Evolutionary conservation across 1,284 basidiomycete genomes (phyloP).

Genomic region (Ceraceosorus bombacis): DNA sequence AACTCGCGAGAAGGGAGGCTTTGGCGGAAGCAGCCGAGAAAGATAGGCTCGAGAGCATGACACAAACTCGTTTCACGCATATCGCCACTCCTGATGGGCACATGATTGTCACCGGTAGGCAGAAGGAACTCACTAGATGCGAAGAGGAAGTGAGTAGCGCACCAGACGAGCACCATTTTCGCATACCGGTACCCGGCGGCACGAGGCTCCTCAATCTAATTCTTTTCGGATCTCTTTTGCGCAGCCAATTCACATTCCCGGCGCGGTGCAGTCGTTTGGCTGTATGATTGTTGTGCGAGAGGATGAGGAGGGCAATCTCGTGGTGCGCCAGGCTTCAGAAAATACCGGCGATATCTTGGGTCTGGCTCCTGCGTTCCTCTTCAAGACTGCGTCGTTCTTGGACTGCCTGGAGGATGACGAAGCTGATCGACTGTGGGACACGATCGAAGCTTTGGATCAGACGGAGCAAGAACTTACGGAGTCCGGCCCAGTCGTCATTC

Average conservation of each 20-base stretch:
- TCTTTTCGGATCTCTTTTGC: neutral
- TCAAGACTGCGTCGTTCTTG: slow-evolving; percentile 68
- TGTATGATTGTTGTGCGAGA: slow-evolving; percentile 71
- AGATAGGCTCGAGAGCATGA: slow-evolving; percentile 21
- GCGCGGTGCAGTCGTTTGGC: slow-evolving; percentile 77
- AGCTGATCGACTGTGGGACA: slow-evolving; percentile 68
- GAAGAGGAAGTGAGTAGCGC: slow-evolving; percentile 64
- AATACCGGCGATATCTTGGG: slow-evolving; percentile 66
- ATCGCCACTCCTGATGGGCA: slow-evolving; percentile 64
- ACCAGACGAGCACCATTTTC: neutral
- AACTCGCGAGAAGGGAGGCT: neutral
- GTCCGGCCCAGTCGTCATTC: slow-evolving; percentile 55
- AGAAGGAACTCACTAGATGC: slow-evolving; percentile 63
- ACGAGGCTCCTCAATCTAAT: neutral
- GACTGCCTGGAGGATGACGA: slow-evolving; percentile 65
- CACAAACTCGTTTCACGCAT: slow-evolving; percentile 58
- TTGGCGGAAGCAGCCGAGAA: slow-evolving; percentile 3
- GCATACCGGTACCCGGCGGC: neutral
- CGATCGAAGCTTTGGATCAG: slow-evolving; percentile 62
- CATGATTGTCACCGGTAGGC: slow-evolving; percentile 62
- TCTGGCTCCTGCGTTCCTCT: slow-evolving; percentile 67
- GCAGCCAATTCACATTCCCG: slow-evolving; percentile 71
- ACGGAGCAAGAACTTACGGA: slow-evolving; percentile 52
- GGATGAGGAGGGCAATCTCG: slow-evolving; percentile 58
- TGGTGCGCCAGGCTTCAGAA: slow-evolving; percentile 74